These are phyloP conservation scores for Gyrodon lividus DNA, from an alignment of 768 basidiomycete genomes.

Conservation along the genomic window DNA sequence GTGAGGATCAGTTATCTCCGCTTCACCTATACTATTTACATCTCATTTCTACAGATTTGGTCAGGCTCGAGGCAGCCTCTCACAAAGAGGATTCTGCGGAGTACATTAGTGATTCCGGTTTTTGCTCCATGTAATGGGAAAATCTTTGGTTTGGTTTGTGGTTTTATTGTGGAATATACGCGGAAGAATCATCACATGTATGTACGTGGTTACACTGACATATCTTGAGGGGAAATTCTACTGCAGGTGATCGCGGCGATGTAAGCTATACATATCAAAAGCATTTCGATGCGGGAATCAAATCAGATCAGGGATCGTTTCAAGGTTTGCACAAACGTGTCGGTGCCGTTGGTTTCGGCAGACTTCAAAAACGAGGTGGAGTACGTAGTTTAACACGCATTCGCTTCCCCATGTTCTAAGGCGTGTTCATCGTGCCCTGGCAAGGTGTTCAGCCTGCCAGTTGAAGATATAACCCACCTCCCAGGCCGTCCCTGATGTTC, in stretches of 20 bases:
- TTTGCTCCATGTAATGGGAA: constrained; percentile 38
- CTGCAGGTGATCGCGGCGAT: constrained; percentile 13
- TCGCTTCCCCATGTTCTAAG: constrained; percentile 18
- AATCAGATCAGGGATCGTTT: constrained; percentile 7
- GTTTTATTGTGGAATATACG: neutral
- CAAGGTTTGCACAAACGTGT: constrained; percentile 29
- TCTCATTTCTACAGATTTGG: constrained; percentile 39
- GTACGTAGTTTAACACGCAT: constrained; percentile 27
- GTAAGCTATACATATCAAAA: constrained; percentile 12
- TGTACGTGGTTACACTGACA: constrained; percentile 4
- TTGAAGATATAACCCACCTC: constrained; percentile 32
- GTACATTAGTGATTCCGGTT: constrained; percentile 49
- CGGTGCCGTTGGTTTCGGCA: constrained; percentile 14
- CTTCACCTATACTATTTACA: constrained; percentile 15
- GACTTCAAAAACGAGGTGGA: constrained; percentile 26
- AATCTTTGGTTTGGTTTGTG: neutral
- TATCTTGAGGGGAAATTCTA: constrained; percentile 11
- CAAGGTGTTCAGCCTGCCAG: constrained; percentile 26
- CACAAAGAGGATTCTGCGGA: constrained; percentile 41
- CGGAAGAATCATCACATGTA: constrained; percentile 5
- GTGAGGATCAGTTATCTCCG: constrained; percentile 33
- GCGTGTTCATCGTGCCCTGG: constrained; percentile 33
- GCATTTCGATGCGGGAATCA: constrained; percentile 12
- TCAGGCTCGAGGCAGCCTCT: constrained; percentile 46
- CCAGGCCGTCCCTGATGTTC: constrained; percentile 17